Conservation (phyloP, 345 rosid species). For the Eucalyptus curtisii region DNA sequence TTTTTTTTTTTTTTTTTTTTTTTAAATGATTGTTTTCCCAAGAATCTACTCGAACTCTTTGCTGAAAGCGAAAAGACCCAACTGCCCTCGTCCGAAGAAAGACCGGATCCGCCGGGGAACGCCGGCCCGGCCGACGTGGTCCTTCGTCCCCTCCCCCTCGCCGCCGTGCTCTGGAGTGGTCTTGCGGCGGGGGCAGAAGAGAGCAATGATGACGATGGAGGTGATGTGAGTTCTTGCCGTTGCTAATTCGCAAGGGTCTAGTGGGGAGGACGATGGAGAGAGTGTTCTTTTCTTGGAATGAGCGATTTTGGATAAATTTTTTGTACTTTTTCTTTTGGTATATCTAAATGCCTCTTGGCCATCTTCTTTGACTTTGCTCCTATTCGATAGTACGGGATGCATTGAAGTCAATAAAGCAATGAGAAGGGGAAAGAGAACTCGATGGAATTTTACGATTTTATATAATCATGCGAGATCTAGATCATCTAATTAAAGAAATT, state of each 20-base stretch:
- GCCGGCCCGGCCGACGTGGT: neutral
- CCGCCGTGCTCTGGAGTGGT: neutral
- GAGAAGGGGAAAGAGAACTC: neutral
- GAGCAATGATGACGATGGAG: accelerated
- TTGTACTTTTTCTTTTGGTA: neutral
- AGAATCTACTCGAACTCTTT: neutral
- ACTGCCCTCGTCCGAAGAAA: neutral
- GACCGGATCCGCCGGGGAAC: neutral
- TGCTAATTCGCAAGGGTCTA: neutral
- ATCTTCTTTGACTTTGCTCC: neutral
- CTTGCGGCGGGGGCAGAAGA: neutral
- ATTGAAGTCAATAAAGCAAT: neutral
- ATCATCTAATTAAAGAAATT: neutral
- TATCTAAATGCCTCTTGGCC: neutral
- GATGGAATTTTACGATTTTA: neutral
- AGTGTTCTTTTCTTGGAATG: neutral
- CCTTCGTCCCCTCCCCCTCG: neutral
- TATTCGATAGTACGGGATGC: neutral
- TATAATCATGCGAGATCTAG: neutral
- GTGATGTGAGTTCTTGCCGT: neutral
- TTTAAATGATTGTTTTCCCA: neutral
- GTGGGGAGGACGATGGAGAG: neutral
- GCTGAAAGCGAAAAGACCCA: neutral
- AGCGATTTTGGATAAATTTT: neutral
- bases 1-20: too few species aligned